Evolutionary conservation across 1,284 basidiomycete species (phyloP), one percentile per base, ranked within the genome.

Genomic region (Rhodofomes roseus): DNA sequence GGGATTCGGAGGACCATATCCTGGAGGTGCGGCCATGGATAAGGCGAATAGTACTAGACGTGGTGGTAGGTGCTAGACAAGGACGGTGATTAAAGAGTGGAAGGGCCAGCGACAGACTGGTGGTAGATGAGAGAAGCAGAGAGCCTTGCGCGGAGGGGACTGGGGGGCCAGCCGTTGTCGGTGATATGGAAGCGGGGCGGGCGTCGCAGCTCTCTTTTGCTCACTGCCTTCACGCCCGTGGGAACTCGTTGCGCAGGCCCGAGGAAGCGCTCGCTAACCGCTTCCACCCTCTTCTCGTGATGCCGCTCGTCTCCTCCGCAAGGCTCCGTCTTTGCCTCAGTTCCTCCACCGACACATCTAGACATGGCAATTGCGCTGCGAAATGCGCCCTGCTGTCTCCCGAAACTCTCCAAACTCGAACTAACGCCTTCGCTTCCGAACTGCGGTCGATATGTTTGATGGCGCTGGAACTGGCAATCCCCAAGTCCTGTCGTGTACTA

Each of bases 11-110:
- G 69, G 73, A 52, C 72, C 73, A 69, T 74, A 75, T 64, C 74
- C 74, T 63, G 73, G 75, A 65, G 70, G 71, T 56, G 68, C 71
- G 61, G 75, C 74, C 76, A 77, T 76, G 54, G 63, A 52, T 55
- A 62, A 65, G 60, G 62, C 60, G 62, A 57, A n/a, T 56, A 54
- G 48, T 4, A 48, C 54, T 41, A 58, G 56, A 58, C 44, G 52
- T 52, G 59, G 54, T 61, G 60, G 58, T 40, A 51, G 53, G 16
- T 25, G 39, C 27, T 46, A 59, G 48, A n/a, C 29, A 59, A 59
- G 53, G 56, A 43, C 53, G 53, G 50, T 56, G 22, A 54, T 53
- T 60, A 67, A 66, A 36, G 63, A 65, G 54, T 39, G 66, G 60
- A 63, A 56, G 54, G 68, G 68, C 66, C 68, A 44, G 59, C 68